Evolutionary conservation across 768 basidiomycete genomes (phyloP).

Genomic region (Tephrocybe sp.): DNA sequence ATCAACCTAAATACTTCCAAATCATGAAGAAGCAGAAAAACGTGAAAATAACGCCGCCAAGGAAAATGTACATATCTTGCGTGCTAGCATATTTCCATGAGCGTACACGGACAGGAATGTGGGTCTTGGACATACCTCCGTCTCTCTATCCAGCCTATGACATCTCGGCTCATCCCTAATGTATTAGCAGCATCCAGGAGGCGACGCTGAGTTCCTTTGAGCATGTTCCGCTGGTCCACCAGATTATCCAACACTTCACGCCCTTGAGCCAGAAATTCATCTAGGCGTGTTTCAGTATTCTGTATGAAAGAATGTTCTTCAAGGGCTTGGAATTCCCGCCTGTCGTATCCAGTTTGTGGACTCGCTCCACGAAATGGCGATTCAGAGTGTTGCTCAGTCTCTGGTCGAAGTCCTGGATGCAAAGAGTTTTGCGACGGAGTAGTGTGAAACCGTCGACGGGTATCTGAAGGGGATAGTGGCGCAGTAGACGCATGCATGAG

Average conservation of each 20-base stretch:
- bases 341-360: conserved; percentile 50
- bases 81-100: conserved; percentile 50
- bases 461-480: conserved; percentile 46
- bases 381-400: conserved; percentile 59
- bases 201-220: conserved; percentile 91
- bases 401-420: conserved; percentile 49
- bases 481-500: conserved; percentile 51
- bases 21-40: conserved; percentile 94
- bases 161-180: conserved; percentile 87
- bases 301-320: conserved; percentile 88
- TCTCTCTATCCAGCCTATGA: conserved; percentile 96
- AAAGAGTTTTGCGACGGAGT: conserved; percentile 44
- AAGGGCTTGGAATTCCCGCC: conserved; percentile 76
- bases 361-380: conserved; percentile 76
- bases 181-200: conserved; percentile 92
- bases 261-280: conserved; percentile 91
- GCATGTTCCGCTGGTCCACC: conserved; percentile 86
- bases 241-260: conserved; percentile 89
- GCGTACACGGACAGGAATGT: not conserved
- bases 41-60: conserved; percentile 80
- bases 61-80: conserved; percentile 94
- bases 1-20: conserved; percentile 83
- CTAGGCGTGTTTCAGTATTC: conserved; percentile 75
- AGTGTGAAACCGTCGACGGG: conserved; percentile 65
- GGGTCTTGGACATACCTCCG: conserved; percentile 62